phyloP scores from a whole-genome alignment of 1,139 yeast genomes.

The Lizanozyma gosingica region DNA sequence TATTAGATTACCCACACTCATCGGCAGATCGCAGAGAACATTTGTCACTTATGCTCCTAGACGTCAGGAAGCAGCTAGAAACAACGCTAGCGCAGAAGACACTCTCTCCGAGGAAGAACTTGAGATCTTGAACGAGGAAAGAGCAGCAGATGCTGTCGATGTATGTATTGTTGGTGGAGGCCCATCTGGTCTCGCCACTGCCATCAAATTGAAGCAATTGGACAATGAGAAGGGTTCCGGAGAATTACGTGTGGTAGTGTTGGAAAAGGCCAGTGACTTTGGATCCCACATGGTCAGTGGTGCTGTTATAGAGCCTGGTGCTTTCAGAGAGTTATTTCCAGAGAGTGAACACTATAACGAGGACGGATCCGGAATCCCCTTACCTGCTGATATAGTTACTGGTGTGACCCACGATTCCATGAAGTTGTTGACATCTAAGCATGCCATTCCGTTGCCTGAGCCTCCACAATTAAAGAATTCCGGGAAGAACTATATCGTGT shows the following conservation, averaged over 20 bases:
- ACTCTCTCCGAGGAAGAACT: constrained; percentile 29
- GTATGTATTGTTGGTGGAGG: constrained; percentile 97
- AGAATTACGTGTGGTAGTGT: constrained; percentile 71
- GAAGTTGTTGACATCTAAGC: constrained; percentile 52
- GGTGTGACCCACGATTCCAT: constrained; percentile 62
- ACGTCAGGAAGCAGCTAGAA: background rate
- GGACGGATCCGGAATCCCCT: constrained; percentile 52
- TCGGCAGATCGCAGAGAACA: too few species aligned
- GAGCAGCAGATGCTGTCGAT: constrained; percentile 81
- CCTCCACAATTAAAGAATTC: constrained; percentile 86
- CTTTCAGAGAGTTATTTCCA: constrained; percentile 79
- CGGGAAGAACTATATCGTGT: constrained; percentile 76
- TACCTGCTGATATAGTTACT: constrained; percentile 70
- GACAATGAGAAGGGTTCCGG: constrained; percentile 63
- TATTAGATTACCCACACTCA: too few species aligned
- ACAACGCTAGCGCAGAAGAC: background rate
- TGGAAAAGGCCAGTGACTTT: constrained; percentile 89
- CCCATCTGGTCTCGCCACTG: constrained; percentile 94
- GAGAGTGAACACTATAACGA: constrained; percentile 47
- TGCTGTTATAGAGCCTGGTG: constrained; percentile 86
- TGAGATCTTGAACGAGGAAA: constrained; percentile 43
- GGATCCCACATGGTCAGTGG: constrained; percentile 92
- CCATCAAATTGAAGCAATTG: constrained; percentile 77
- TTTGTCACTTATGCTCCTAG: background rate
- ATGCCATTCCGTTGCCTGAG: constrained; percentile 69